Conservation (phyloP, 148 eudicot genomes). For the Pouteria glomerata region DNA sequence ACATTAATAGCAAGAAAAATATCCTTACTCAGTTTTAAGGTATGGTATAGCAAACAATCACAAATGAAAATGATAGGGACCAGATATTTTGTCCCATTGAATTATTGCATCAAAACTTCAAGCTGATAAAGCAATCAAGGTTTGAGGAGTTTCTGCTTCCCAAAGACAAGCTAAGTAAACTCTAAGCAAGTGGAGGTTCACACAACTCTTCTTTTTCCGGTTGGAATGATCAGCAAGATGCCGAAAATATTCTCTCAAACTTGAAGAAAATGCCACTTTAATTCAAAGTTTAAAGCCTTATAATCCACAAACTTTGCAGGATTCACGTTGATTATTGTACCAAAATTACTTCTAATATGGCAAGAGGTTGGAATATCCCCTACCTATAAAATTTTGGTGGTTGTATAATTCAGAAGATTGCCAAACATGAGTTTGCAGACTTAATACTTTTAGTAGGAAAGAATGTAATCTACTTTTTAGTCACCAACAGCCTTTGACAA, state of each 20-base stretch:
- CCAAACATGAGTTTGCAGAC: neutral
- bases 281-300: neutral
- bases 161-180: too few relatives aligned
- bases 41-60: neutral
- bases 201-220: too few relatives aligned
- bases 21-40: neutral
- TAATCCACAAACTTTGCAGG: neutral
- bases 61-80: neutral
- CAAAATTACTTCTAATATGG: neutral
- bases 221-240: too few relatives aligned
- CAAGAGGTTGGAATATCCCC: neutral
- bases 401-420: neutral
- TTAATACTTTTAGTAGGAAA: neutral
- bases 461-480: neutral
- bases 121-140: neutral
- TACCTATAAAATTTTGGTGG: neutral
- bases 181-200: too few relatives aligned
- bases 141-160: neutral
- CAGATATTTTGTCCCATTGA: neutral
- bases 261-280: neutral
- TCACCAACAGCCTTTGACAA: neutral
- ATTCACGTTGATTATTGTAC: neutral
- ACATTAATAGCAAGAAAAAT: neutral
- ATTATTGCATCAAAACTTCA: neutral
- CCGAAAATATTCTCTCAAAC: neutral